Percentiles rank a stretch among this genome's conserved stretches.
Evolutionary conservation across 352 stramenopile species (phyloP).

Genomic region (Phytophthora brassicae): DNA sequence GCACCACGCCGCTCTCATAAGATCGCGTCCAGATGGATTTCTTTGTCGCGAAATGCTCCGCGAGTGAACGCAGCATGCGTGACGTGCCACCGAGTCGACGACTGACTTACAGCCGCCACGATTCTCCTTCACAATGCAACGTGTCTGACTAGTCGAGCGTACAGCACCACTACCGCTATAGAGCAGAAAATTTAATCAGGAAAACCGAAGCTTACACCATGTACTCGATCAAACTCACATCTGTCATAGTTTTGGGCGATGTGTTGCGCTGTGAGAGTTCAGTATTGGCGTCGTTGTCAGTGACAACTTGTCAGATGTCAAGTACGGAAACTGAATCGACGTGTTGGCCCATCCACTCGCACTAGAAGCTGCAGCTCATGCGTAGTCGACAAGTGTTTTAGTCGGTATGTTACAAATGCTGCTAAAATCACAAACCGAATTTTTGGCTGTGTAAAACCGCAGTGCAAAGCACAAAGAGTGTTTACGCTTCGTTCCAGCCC

Average conservation of each 20-base stretch:
- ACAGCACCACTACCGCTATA: too few species aligned
- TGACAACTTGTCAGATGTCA: background rate
- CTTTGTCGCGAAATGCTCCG: background rate
- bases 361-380: background rate
- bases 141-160: conserved; percentile 19
- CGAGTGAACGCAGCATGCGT: background rate
- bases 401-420: too few species aligned
- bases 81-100: background rate
- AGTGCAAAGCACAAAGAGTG: too few species aligned
- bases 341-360: background rate
- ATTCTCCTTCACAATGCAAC: conserved; percentile 5
- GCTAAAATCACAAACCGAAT: too few species aligned
- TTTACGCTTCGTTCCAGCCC: too few species aligned
- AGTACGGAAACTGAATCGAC: background rate
- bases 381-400: background rate
- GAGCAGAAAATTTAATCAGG: conserved; percentile 8
- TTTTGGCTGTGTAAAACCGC: too few species aligned
- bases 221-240: conserved; percentile 4
- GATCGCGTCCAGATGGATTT: conserved; percentile 26
- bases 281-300: background rate
- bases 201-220: conserved; percentile 3
- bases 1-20: conserved; percentile 2
- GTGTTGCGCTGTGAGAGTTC: background rate
- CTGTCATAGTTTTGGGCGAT: conserved; percentile 8
- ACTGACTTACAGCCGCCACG: conserved; percentile 8